These are phyloP conservation scores for Thalassiosira exigua DNA, from an alignment of 352 stramenopile genomes.

Conservation along the genomic window DNA sequence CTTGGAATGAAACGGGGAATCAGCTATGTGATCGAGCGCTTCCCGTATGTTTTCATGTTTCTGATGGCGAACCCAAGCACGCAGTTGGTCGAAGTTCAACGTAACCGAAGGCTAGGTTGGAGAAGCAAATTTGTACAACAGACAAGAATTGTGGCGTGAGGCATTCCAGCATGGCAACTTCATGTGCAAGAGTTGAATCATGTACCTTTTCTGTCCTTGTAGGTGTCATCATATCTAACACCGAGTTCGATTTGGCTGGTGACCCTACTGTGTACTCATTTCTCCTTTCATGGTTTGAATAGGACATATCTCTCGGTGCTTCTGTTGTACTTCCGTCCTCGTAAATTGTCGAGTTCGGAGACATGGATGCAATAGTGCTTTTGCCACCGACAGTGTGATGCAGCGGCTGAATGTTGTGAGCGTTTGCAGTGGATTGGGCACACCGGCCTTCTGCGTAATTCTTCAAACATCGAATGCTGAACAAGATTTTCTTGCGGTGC, in stretches of 20 bases:
- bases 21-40: constrained; percentile 81
- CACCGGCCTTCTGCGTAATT: constrained; percentile 31
- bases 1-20: constrained; percentile 88
- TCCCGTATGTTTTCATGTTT: constrained; percentile 79
- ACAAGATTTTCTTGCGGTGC: constrained; percentile 95
- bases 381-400: constrained; percentile 18
- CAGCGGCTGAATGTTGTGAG: constrained; percentile 14
- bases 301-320: constrained; percentile 23
- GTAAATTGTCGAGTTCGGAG: constrained; percentile 28
- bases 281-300: constrained; percentile 26
- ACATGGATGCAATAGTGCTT: constrained; percentile 26
- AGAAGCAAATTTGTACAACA: background rate
- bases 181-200: background rate
- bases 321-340: constrained; percentile 4
- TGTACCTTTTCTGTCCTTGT: constrained; percentile 41
- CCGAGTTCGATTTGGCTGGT: constrained; percentile 38
- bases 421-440: constrained; percentile 7
- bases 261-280: constrained; percentile 20
- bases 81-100: constrained; percentile 44
- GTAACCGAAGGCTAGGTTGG: background rate
- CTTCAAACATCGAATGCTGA: constrained; percentile 58
- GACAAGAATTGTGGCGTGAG: background rate
- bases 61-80: constrained; percentile 86
- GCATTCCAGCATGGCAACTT: no score
- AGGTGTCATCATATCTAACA: constrained; percentile 57